These are phyloP conservation scores for Trypanosoma cruzi DNA, from an alignment of 208 protist species.

Conservation along the genomic window DNA sequence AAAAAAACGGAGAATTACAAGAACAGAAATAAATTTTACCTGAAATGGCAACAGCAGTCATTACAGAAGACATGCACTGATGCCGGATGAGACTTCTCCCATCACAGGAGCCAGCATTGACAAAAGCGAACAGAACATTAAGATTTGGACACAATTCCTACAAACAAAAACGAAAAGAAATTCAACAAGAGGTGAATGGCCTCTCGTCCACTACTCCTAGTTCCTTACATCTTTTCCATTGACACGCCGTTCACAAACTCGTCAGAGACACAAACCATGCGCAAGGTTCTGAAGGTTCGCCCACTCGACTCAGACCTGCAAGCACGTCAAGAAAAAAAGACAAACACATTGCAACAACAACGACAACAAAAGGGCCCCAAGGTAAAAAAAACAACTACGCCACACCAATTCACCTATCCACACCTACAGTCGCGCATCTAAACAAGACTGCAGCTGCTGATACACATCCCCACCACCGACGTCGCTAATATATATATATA, in stretches of 20 bases:
- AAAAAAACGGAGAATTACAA: neutral
- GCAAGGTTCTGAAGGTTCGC: neutral
- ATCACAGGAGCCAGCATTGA: neutral
- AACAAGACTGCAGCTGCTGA: neutral
- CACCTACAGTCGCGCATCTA: neutral
- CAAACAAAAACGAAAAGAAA: slow-evolving; percentile 3
- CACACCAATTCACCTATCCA: neutral
- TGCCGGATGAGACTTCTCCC: too few relatives aligned
- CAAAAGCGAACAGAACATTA: neutral
- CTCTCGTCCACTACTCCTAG: too few relatives aligned
- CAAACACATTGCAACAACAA: neutral
- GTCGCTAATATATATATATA: too few relatives aligned
- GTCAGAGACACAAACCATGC: neutral
- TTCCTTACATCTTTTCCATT: too few relatives aligned
- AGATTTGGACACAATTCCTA: neutral
- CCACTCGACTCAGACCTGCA: neutral
- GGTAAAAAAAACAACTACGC: neutral
- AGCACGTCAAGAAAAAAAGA: neutral
- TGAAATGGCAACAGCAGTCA: too few relatives aligned
- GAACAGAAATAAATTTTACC: slow-evolving; percentile 1
- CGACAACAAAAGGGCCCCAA: neutral
- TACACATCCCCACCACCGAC: neutral
- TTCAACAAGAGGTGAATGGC: neutral
- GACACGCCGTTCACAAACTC: too few relatives aligned
- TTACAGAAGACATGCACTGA: too few relatives aligned